Base-by-base conservation (phyloP, 305 asterid genomes). In the Solanum chacoense region DNA sequence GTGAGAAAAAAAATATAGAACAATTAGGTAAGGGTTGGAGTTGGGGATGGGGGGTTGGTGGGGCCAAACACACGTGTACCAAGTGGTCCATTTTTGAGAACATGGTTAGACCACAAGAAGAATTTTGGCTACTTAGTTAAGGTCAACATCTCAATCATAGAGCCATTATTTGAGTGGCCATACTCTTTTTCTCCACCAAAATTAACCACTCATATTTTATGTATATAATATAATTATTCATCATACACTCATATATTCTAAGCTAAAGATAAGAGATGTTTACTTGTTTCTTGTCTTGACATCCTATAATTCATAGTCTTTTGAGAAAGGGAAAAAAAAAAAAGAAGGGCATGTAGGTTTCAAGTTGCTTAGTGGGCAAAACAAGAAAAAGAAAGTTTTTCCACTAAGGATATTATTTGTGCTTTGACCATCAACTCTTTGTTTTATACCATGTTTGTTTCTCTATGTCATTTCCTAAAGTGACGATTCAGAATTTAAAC, bases 131-230 rank as follows among this genome's bases (percentile, higher is more conserved):
- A 91, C 83, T 86, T 71, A 89, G 90, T 91, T 89, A 89, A 91
- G 93, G 96, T 93, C 95, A 90, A 88, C 95, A 93, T 94, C 94
- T 90, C 94, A 93, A 94, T 96, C 94, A 95, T 94, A 85, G 92
- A 91, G 90, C 87, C 92, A 96, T 95, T 94, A 96, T 94, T 93
- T 92, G 91, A 89, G 92, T 88, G 91, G 94, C 89, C 92, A 91
- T 31, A 92, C 89, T 89, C 91, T 85, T 90, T 91, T 88, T 90
- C 92, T 91, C 91, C 94, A 84, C 91, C 89, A 10, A 78, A 90
- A 78, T 86, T 45, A 84, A 89, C 93, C 92, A 93, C 93, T 88
- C 92, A 90, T 90, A 90, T 38, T 71, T 31, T 85, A 32, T 74
- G n/a, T 73, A 87, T 88, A 40, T 24, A 65, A 72, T 85, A 81